Evolutionary conservation across 2,329 filamentous ascomycete genomes (phyloP).

Genomic region (Penicillium sp.): DNA sequence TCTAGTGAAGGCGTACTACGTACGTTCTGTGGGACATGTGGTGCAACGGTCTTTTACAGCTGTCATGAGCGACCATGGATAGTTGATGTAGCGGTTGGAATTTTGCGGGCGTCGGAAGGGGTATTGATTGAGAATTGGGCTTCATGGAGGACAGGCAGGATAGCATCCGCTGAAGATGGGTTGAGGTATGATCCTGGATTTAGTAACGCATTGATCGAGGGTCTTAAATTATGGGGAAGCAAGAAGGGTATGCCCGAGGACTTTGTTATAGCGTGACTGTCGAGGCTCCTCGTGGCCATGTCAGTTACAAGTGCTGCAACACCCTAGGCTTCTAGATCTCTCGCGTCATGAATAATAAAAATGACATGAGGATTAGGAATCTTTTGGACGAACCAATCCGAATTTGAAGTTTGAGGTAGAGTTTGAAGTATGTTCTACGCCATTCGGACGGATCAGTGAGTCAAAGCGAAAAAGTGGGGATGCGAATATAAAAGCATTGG

Average conservation of each 20-base stretch:
- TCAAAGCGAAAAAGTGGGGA: slow-evolving; percentile 5
- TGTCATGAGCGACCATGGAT: slow-evolving; percentile 36
- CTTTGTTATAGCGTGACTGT: slow-evolving; percentile 8
- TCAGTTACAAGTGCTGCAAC: too few relatives aligned
- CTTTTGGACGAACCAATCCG: not conserved
- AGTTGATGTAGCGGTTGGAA: slow-evolving; percentile 46
- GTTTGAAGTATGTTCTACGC: not conserved
- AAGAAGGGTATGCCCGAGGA: slow-evolving; percentile 14
- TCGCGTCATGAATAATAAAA: not conserved
- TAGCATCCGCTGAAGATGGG: slow-evolving; percentile 17
- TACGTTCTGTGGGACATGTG: slow-evolving; percentile 48
- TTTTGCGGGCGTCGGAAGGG: slow-evolving; percentile 41
- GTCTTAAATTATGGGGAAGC: slow-evolving; percentile 22
- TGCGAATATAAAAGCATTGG: not conserved
- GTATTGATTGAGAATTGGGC: slow-evolving; percentile 45
- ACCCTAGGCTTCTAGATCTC: too few relatives aligned
- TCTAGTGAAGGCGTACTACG: slow-evolving; percentile 39
- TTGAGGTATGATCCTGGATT: slow-evolving; percentile 23
- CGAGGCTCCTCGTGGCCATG: not conserved
- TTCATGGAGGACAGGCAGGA: slow-evolving; percentile 42
- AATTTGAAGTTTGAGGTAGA: not conserved
- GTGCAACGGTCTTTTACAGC: slow-evolving; percentile 45
- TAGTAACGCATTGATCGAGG: slow-evolving; percentile 17
- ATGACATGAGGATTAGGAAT: not conserved
- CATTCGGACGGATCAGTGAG: not conserved